Evolutionary conservation across 2,329 filamentous ascomycete genomes (phyloP).

Genomic region (Nothopassalora personata): DNA sequence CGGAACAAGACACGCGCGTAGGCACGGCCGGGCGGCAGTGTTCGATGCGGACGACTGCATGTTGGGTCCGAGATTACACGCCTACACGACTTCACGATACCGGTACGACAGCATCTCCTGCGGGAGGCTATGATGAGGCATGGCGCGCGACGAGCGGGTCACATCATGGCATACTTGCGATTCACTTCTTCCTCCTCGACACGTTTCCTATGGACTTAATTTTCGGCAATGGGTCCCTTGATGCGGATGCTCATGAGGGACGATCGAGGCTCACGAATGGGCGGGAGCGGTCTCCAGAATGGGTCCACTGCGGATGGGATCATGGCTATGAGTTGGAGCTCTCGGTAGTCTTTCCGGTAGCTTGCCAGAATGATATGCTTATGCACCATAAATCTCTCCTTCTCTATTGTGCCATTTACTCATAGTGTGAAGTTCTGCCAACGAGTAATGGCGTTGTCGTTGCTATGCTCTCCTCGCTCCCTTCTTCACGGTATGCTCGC

Average conservation of each 20-base stretch:
- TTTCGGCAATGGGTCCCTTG: slow-evolving; percentile 2
- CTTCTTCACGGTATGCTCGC: background rate
- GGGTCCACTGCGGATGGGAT: background rate
- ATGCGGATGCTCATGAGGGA: background rate
- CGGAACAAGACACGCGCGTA: background rate
- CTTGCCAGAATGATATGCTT: background rate
- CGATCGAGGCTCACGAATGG: background rate
- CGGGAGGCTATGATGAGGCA: slow-evolving; percentile 5
- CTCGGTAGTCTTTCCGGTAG: slow-evolving; percentile 1
- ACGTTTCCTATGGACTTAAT: background rate
- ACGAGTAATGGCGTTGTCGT: no score
- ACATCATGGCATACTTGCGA: slow-evolving; percentile 1
- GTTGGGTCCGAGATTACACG: background rate
- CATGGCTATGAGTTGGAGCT: background rate
- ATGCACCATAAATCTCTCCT: background rate
- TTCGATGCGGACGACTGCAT: slow-evolving; percentile 1
- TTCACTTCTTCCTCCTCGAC: background rate
- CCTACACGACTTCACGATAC: background rate
- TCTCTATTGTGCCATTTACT: no score
- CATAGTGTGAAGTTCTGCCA: no score
- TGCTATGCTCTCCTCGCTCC: no score
- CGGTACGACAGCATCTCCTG: background rate
- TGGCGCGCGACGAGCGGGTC: slow-evolving; percentile 1
- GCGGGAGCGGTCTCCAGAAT: background rate
- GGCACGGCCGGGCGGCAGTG: slow-evolving; percentile 1